Evolutionary conservation across 2,329 filamentous ascomycete genomes (phyloP).

Genomic region (Claviceps sorghi): DNA sequence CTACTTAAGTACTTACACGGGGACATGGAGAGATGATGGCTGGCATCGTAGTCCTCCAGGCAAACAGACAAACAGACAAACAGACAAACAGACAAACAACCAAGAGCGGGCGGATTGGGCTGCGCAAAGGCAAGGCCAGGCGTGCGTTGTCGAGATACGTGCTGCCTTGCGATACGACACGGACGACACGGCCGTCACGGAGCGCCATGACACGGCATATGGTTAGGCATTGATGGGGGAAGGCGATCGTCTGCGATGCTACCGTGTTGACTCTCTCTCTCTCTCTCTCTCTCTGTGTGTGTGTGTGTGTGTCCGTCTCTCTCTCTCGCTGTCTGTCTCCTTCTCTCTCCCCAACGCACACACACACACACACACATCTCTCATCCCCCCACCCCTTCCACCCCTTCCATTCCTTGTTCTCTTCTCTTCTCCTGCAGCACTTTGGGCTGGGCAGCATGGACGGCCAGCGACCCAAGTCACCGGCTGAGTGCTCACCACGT

Average conservation of each 20-base stretch:
- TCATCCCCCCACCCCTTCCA: no score
- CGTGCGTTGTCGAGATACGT: not conserved
- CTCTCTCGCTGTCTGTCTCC: not conserved
- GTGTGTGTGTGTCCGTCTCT: no score
- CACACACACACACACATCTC: no score
- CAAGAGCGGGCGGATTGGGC: not conserved
- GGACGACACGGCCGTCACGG: not conserved
- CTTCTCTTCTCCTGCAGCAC: no score
- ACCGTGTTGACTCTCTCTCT: not conserved
- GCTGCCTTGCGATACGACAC: conserved; percentile 2
- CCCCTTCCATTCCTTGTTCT: no score
- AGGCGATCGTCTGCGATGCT: not conserved
- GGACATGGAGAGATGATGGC: no score
- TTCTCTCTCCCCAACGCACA: no score
- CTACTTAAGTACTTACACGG: no score
- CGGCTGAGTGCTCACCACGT: not conserved
- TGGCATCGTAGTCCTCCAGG: no score
- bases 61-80: not conserved
- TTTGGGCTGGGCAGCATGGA: not conserved
- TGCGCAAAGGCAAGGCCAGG: not conserved
- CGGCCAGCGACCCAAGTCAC: not conserved
- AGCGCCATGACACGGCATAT: not conserved
- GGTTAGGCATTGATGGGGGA: conserved; percentile 1
- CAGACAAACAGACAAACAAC: not conserved
- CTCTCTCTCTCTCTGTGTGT: no score